Base-by-base conservation (phyloP, 2,329 filamentous ascomycete genomes). In the Neofusicoccum ribis region DNA sequence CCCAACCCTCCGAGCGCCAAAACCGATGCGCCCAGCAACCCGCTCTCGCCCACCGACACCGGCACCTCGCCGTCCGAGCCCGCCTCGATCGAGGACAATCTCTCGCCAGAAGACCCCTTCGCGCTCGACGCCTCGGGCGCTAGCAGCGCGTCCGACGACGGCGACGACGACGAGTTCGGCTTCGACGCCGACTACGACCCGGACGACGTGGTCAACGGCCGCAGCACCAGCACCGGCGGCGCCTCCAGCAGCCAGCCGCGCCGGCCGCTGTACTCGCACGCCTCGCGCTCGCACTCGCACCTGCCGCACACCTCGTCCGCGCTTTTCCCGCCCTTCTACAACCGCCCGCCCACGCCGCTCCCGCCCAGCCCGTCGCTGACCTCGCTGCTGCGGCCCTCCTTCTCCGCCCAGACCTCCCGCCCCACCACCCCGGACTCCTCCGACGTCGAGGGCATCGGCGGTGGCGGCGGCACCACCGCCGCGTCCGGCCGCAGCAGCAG, bases 311-410 rank as follows among this genome's bases (percentile, higher is more conserved):
- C 74, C 3, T 68, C 71, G 1, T 72, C 69, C 27, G 70, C 71
- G 7, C 72, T 82, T 68, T 91, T 89, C 76, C 95, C 95, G 31
- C 95, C 95, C 15, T 98, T 98, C 83, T 99, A 99, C 83, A 96
- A 96, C 69, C 88, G 94, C 3, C 95, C 95, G n/a, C 95, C 95
- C 0, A 97, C 93, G 2, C 94, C 95, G 3, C 84, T 98, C 0
- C 95, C 95, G 0, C 94, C 94, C 0, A 97, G 93, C 0, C 95
- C 95, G 0, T 96, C 92, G 1, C 81, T 99, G 69, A 98, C 94
- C 0, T 97, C 93, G 12, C 88, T 99, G 20, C 86, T 98, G 7
- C 91, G 93, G 12, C 88, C 88, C 2, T 83, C 85, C 0, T 89
- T 89, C 75, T 87, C 83, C 63, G 73, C 74, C 0, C 73, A 75